Evolutionary conservation across 768 basidiomycete genomes (phyloP).

Genomic region (Pholiota conissans): DNA sequence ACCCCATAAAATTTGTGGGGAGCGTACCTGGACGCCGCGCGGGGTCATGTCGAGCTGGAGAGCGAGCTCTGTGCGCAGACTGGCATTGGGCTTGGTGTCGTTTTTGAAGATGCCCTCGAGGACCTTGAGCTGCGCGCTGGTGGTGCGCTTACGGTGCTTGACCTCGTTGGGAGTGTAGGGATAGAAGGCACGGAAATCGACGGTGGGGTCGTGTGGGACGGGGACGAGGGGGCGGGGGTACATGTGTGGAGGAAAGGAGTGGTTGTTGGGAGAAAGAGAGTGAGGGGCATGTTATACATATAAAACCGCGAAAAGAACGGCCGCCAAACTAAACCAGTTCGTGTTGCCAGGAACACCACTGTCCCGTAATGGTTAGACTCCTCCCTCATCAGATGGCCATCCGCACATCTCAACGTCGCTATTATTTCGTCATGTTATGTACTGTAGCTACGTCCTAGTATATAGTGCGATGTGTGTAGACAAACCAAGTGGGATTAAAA

Average conservation of each 20-base stretch:
- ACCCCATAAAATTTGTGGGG: constrained; percentile 2
- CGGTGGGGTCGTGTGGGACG: constrained; percentile 61
- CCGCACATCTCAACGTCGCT: constrained; percentile 5
- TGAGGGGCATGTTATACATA: constrained; percentile 23
- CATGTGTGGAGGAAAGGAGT: constrained; percentile 34
- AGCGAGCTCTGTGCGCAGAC: constrained; percentile 77
- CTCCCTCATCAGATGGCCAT: constrained; percentile 13
- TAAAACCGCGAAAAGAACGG: constrained; percentile 25
- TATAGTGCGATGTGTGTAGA: constrained; percentile 1
- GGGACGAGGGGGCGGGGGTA: constrained; percentile 45
- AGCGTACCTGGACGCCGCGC: constrained; percentile 87
- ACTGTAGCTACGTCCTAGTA: constrained; percentile 11
- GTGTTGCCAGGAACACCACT: constrained; percentile 26
- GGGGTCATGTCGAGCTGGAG: constrained; percentile 88
- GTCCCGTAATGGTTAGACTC: constrained; percentile 16
- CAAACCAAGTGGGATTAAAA: constrained; percentile 7
- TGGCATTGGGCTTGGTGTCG: constrained; percentile 90
- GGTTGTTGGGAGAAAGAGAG: constrained; percentile 30
- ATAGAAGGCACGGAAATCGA: constrained; percentile 83
- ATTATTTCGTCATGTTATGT: constrained; percentile 4
- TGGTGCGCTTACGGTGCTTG: constrained; percentile 92
- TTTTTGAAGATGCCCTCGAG: constrained; percentile 85
- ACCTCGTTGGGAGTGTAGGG: constrained; percentile 92
- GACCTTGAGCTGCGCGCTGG: constrained; percentile 82
- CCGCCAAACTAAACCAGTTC: constrained; percentile 25